Percentiles rank a stretch among this genome's conserved stretches.
These are phyloP conservation scores for Radiomyces spectabilis DNA, from an alignment of 192 early-diverging fungal species.

Conservation along the genomic window DNA sequence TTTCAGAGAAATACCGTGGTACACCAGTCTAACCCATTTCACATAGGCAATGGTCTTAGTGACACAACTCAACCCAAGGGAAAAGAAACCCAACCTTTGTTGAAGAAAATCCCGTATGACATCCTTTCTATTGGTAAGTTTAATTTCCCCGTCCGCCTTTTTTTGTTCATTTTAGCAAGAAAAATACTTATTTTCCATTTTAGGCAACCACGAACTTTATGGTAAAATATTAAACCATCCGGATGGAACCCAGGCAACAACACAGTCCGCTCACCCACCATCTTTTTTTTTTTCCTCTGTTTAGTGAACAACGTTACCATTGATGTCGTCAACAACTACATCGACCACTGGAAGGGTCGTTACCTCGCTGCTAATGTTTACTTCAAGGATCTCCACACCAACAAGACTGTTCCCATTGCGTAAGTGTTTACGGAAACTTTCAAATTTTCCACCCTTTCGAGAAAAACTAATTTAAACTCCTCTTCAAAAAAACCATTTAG, in stretches of 20 bases:
- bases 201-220: conserved; percentile 36
- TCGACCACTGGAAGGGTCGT: conserved; percentile 22
- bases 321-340: conserved; percentile 14
- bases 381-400: conserved; percentile 21
- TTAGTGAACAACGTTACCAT: conserved; percentile 20
- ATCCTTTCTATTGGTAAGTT: conserved; percentile 26
- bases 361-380: conserved; percentile 27
- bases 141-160: too few relatives aligned
- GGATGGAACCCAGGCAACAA: too few relatives aligned
- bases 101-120: conserved; percentile 29
- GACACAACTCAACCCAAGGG: conserved; percentile 28
- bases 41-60: conserved; percentile 30
- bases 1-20: background rate
- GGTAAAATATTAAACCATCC: too few relatives aligned
- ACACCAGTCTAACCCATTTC: background rate
- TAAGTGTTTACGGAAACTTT: too few relatives aligned
- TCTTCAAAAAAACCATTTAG: too few relatives aligned
- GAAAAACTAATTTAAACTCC: too few relatives aligned
- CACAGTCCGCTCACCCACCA: background rate
- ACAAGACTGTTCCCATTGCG: conserved; percentile 38
- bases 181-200: background rate
- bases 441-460: too few relatives aligned
- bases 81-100: conserved; percentile 26
- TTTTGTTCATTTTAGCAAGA: too few relatives aligned
- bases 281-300: background rate